phyloP scores from a whole-genome alignment of 257 asterid species.

The Primulina tabacum region DNA sequence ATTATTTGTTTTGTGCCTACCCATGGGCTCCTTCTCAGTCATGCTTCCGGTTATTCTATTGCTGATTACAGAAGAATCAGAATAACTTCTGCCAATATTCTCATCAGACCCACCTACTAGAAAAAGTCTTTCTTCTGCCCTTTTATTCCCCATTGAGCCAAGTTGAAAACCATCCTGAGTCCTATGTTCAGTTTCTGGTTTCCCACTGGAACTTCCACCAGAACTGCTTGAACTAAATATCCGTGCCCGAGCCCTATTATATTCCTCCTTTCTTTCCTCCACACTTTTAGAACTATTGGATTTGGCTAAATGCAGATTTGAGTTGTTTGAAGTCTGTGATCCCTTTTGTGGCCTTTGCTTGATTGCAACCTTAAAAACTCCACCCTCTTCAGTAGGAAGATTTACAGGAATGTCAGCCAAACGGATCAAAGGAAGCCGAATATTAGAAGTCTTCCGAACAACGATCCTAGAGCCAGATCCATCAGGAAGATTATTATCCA shows the following conservation, averaged over 20 bases:
- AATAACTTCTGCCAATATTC: conserved; percentile 49
- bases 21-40: conserved; percentile 73
- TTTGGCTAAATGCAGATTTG: conserved; percentile 46
- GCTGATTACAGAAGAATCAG: conserved; percentile 68
- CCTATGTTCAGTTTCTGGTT: conserved; percentile 61
- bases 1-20: conserved; percentile 55
- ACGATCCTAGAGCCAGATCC: conserved; percentile 91
- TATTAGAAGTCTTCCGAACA: conserved; percentile 65
- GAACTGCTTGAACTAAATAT: conserved; percentile 77
- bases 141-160: conserved; percentile 42
- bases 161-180: conserved; percentile 57
- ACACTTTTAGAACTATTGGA: conserved; percentile 77
- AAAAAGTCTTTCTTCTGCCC: conserved; percentile 51
- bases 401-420: conserved; percentile 66
- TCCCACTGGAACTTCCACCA: conserved; percentile 49
- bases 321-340: conserved; percentile 36
- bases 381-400: conserved; percentile 53
- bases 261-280: conserved; percentile 98
- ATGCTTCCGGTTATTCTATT: conserved; percentile 71
- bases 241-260: conserved; percentile 94
- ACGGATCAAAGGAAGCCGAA: conserved; percentile 70
- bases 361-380: conserved; percentile 60
- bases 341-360: conserved; percentile 98
- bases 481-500: conserved; percentile 85
- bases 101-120: conserved; percentile 46